Conservation (phyloP, 306 rosid genomes). For the Vachellia collinsii region DNA sequence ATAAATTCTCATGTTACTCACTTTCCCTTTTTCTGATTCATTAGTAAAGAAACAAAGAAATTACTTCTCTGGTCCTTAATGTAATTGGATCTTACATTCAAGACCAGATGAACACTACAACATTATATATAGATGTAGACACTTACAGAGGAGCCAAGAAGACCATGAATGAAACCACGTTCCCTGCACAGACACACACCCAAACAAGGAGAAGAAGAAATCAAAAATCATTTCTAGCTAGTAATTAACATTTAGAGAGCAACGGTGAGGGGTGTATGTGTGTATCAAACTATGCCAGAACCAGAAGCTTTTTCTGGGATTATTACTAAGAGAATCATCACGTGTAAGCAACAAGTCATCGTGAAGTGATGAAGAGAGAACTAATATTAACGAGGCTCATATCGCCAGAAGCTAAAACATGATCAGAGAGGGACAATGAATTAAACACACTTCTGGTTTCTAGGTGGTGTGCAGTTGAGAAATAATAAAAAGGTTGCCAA, state of each 20-base stretch:
- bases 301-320: not conserved
- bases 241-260: not conserved
- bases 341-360: not conserved
- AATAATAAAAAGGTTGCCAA: not conserved
- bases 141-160: slow-evolving; percentile 93
- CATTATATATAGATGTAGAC: not conserved
- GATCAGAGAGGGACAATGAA: not conserved
- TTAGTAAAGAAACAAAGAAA: too few relatives aligned
- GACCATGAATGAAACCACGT: slow-evolving; percentile 79
- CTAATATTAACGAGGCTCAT: not conserved
- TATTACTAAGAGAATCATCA: not conserved
- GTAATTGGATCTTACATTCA: too few relatives aligned
- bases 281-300: not conserved
- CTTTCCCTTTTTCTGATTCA: not conserved
- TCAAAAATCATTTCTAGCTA: not conserved
- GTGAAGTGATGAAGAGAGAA: not conserved
- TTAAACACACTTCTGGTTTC: not conserved
- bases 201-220: slow-evolving; percentile 7
- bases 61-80: too few relatives aligned
- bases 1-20: not conserved
- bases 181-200: slow-evolving; percentile 50
- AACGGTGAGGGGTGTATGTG: too few relatives aligned
- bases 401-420: not conserved
- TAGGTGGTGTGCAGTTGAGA: not conserved
- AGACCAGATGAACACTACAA: too few relatives aligned